Percentiles rank a stretch among this genome's conserved stretches.
These are phyloP conservation scores for Xenoacremonium recifei DNA, from an alignment of 2,329 filamentous ascomycete genomes.

Conservation along the genomic window DNA sequence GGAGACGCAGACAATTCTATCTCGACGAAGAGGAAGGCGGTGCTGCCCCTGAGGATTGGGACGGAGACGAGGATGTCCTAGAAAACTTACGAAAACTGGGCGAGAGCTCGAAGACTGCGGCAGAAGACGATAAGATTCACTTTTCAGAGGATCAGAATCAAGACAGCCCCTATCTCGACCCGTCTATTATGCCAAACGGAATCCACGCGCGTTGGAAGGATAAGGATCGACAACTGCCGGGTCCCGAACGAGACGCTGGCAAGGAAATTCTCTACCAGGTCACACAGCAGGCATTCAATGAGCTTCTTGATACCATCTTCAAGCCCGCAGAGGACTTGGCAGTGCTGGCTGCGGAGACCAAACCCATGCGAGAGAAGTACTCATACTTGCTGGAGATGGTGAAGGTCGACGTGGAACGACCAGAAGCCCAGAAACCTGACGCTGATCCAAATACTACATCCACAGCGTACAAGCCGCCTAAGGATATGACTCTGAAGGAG, in stretches of 20 bases:
- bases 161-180: too few species aligned
- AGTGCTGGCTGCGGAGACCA: slow-evolving; percentile 63
- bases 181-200: slow-evolving; percentile 68
- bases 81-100: slow-evolving; percentile 31
- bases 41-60: slow-evolving; percentile 61
- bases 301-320: slow-evolving; percentile 85
- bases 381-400: slow-evolving; percentile 45
- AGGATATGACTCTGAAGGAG: slow-evolving; percentile 30
- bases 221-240: slow-evolving; percentile 71
- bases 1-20: slow-evolving; percentile 77
- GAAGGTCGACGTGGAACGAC: slow-evolving; percentile 30
- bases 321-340: slow-evolving; percentile 75
- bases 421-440: slow-evolving; percentile 26
- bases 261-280: slow-evolving; percentile 90
- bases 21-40: slow-evolving; percentile 82
- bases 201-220: slow-evolving; percentile 70
- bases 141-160: slow-evolving; percentile 72
- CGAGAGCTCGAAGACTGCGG: slow-evolving; percentile 44
- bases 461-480: slow-evolving; percentile 12
- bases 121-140: slow-evolving; percentile 66
- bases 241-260: slow-evolving; percentile 78
- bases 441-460: not conserved
- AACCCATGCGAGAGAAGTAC: slow-evolving; percentile 57
- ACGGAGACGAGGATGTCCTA: slow-evolving; percentile 57
- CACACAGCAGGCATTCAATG: slow-evolving; percentile 87